A percentile compares a stretch with the other conserved stretches of the same genome.
Conservation (phyloP, 805 yeast species). For the Huiozyma naganishii region DNA sequence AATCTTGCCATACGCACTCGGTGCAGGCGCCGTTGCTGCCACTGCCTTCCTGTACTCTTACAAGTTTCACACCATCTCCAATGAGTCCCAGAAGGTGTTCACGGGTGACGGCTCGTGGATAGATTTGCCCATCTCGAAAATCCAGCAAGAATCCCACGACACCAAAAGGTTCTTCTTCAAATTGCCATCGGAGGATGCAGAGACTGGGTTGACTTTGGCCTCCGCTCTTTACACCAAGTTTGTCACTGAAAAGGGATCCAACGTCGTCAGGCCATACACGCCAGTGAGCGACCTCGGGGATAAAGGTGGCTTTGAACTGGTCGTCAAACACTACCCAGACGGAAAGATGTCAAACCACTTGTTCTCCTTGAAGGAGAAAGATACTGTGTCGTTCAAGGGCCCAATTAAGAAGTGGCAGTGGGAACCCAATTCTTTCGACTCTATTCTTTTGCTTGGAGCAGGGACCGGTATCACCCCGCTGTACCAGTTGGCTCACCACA, state of each 20-base stretch:
- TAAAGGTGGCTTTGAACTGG: slow-evolving; percentile 67
- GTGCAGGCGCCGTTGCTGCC: slow-evolving; percentile 31
- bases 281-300: slow-evolving; percentile 65
- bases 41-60: slow-evolving; percentile 13
- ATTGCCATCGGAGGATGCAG: slow-evolving; percentile 54
- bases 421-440: slow-evolving; percentile 73
- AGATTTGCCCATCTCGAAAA: slow-evolving; percentile 44
- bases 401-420: slow-evolving; percentile 88
- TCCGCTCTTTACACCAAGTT: slow-evolving; percentile 73
- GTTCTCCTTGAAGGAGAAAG: slow-evolving; percentile 59
- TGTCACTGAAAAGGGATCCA: slow-evolving; percentile 60
- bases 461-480: slow-evolving; percentile 97
- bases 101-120: slow-evolving; percentile 60
- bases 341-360: slow-evolving; percentile 80
- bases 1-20: slow-evolving; percentile 33
- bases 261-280: slow-evolving; percentile 82
- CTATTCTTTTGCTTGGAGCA: slow-evolving; percentile 81
- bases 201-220: slow-evolving; percentile 69
- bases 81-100: slow-evolving; percentile 36
- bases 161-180: slow-evolving; percentile 63
- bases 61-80: slow-evolving; percentile 10
- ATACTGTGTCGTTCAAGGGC: slow-evolving; percentile 84
- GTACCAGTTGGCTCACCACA: slow-evolving; percentile 72
- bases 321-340: slow-evolving; percentile 72
- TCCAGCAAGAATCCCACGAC: slow-evolving; percentile 42